Evolutionary conservation across 805 yeast genomes (phyloP).

Genomic region (Ogataea paraovalis): DNA sequence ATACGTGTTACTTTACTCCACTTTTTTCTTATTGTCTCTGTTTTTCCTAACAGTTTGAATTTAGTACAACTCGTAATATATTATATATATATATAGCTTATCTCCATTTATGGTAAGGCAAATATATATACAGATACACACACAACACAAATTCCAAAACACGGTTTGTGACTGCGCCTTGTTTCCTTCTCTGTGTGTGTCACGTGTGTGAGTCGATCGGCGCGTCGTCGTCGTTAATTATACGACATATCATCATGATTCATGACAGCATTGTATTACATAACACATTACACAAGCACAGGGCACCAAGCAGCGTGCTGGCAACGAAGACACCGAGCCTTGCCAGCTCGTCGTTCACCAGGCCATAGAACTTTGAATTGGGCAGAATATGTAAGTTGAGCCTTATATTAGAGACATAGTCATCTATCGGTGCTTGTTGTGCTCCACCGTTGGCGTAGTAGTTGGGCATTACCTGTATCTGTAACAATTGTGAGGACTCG

Average conservation of each 20-base stretch:
- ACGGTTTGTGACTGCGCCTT: neutral
- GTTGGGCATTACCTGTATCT: slow-evolving; percentile 14
- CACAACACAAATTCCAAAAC: too few relatives aligned
- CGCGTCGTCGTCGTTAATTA: too few relatives aligned
- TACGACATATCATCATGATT: too few relatives aligned
- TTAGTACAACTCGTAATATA: too few relatives aligned
- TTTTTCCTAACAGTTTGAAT: too few relatives aligned
- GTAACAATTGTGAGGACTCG: slow-evolving; percentile 2
- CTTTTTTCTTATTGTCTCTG: too few relatives aligned
- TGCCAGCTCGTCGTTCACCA: slow-evolving; percentile 12
- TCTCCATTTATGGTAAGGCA: too few relatives aligned
- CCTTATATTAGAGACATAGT: slow-evolving; percentile 9
- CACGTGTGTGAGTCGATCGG: too few relatives aligned
- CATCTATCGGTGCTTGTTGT: slow-evolving; percentile 2
- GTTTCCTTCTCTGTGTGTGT: neutral
- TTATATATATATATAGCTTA: too few relatives aligned
- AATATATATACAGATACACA: too few relatives aligned
- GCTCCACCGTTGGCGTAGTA: slow-evolving; percentile 21
- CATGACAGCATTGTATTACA: neutral
- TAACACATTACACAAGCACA: neutral
- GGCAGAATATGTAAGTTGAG: slow-evolving; percentile 12
- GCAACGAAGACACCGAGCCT: slow-evolving; percentile 6
- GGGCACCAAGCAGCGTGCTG: slow-evolving; percentile 5
- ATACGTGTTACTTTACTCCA: too few relatives aligned
- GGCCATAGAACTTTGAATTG: slow-evolving; percentile 4